Percentiles rank a stretch among this genome's conserved stretches.
These are phyloP conservation scores for Talaromyces stipitatus DNA, from an alignment of 495 filamentous ascomycete species.

Conservation along the genomic window DNA sequence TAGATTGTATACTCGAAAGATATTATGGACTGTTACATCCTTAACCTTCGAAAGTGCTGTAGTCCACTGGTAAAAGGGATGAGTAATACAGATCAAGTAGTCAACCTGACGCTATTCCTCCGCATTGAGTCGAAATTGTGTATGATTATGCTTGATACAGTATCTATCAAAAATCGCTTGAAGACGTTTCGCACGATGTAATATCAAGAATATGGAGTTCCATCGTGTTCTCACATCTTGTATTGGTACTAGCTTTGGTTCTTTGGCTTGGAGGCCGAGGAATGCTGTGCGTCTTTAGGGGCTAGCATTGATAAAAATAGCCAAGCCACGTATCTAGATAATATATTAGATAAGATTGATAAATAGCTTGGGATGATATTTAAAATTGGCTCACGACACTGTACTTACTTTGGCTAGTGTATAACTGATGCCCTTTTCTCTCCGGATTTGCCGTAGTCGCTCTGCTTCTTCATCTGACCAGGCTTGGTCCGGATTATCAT, in stretches of 20 bases:
- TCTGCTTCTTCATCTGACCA: too few species aligned
- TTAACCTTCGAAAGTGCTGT: conserved; percentile 8
- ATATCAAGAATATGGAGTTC: conserved; percentile 8
- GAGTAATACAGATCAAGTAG: conserved; percentile 11
- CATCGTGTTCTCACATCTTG: conserved; percentile 14
- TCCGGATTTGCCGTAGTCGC: too few species aligned
- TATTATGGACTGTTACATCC: conserved; percentile 11
- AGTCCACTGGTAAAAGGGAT: conserved; percentile 12
- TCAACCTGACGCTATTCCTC: conserved; percentile 17
- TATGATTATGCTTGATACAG: conserved; percentile 7
- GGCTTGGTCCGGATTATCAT: too few species aligned
- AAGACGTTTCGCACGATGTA: conserved; percentile 12
- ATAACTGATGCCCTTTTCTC: too few species aligned
- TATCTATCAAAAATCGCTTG: conserved; percentile 7
- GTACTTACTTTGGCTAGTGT: background rate
- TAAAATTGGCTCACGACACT: background rate
- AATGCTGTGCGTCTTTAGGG: conserved; percentile 10
- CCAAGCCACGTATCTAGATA: conserved; percentile 8
- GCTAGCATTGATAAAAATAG: conserved; percentile 12
- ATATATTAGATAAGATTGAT: background rate
- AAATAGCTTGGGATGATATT: background rate
- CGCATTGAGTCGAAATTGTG: conserved; percentile 1
- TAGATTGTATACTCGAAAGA: conserved; percentile 15
- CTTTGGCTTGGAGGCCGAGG: conserved; percentile 3
- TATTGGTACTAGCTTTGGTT: conserved; percentile 13